Base-by-base conservation (phyloP, 2,329 filamentous ascomycete species). In the Pseudopithomyces chartarum region DNA sequence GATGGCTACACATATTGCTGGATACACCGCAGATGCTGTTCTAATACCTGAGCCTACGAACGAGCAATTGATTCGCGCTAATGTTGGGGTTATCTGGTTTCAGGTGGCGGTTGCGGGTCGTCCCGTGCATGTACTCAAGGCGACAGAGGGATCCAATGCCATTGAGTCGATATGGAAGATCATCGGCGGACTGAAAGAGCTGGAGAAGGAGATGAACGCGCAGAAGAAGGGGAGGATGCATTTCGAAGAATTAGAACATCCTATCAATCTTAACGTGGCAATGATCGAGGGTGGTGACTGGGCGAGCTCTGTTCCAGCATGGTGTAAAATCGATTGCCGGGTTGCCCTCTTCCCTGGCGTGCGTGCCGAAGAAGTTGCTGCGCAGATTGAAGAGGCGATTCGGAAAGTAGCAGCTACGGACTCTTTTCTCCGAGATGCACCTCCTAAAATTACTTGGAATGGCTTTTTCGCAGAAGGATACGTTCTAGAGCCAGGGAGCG, bases 41-140 rank as follows among this genome's bases (percentile, higher is more conserved):
- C 22, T 64, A 11, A 58, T 64, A 6, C 63, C 62, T 2, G 61
- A 66, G 39, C 63, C 63, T 6, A 62, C 57, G 3, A 60, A 60
- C 12, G 63, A 66, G 44, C 54, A 62, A 39, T 56, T 66, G 20
- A 60, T 66, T 11, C 59, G 63, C 26, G 63, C 63, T 12, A 66
- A 66, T 29, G 63, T 64, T 2, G 63, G 63, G 1, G 63, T 66
- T 8, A 55, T 66, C 12, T 66, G 63, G 63, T 66, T 66, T 54
- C 59, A 66, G 49, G 50, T 66, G 13, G 56, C 61, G 1, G 61
- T 66, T 8, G 54, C 52, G 13, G 63, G 63, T 19, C 60, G 57
- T n/a, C 61, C 61, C 10, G 61, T 64, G 2, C 61, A 66, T 40
- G 63, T 63, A 0, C 44, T 60, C 39, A 60, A 62, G 19, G 63